These are phyloP conservation scores for Zangia roseola DNA, from an alignment of 768 basidiomycete genomes.

Conservation along the genomic window DNA sequence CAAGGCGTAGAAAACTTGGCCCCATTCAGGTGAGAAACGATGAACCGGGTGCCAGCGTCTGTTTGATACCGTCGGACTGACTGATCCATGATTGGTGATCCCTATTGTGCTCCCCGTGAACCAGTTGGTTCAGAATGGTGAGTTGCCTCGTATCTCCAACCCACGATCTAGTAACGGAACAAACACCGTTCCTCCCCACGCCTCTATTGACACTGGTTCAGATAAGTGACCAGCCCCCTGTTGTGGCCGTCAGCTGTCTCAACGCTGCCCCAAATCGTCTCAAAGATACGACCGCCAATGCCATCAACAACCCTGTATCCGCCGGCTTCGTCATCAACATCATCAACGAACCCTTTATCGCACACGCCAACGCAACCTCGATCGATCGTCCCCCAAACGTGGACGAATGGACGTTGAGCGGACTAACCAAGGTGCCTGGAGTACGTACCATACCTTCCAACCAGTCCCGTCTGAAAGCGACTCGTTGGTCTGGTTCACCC, in stretches of 20 bases:
- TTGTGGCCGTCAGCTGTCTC: slow-evolving; percentile 38
- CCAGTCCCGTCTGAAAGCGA: too few species aligned
- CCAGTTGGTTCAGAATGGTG: slow-evolving; percentile 32
- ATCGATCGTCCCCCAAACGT: slow-evolving; percentile 38
- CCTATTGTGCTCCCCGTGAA: neutral
- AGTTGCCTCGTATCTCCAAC: too few species aligned
- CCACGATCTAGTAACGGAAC: too few species aligned
- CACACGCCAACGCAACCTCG: slow-evolving; percentile 38
- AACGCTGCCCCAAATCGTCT: slow-evolving; percentile 16
- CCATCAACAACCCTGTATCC: slow-evolving; percentile 44
- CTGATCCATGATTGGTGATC: too few species aligned
- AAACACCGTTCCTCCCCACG: too few species aligned
- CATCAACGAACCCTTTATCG: slow-evolving; percentile 50
- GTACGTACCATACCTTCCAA: too few species aligned
- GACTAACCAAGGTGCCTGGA: slow-evolving; percentile 38
- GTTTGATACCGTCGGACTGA: too few species aligned
- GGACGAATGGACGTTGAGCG: slow-evolving; percentile 41
- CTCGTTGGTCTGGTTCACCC: neutral
- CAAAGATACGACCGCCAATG: slow-evolving; percentile 48
- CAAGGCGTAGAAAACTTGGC: slow-evolving; percentile 41
- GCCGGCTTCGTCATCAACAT: slow-evolving; percentile 54
- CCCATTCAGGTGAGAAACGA: slow-evolving; percentile 45
- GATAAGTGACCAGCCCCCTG: slow-evolving; percentile 20
- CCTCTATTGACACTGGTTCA: too few species aligned
- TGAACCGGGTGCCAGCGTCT: too few species aligned